A percentile compares a stretch with the other conserved stretches of the same genome.
Evolutionary conservation across 176 grass and related monocot genomes (phyloP).

Genomic region (Luzula sylvatica): DNA sequence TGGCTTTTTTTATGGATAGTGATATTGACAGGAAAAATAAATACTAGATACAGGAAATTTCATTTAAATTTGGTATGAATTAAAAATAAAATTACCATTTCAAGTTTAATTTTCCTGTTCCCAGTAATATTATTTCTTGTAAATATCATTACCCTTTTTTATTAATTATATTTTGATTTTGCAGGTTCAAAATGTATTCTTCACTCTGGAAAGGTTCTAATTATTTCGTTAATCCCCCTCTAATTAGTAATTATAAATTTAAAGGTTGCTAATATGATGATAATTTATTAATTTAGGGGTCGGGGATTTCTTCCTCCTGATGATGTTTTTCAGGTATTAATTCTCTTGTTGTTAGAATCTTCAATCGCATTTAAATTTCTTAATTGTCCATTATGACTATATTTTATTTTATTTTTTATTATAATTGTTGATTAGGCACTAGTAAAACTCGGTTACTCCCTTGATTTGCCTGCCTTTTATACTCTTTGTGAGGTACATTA

Average conservation of each 20-base stretch:
- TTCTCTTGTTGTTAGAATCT: neutral
- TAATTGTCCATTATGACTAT: too few species aligned
- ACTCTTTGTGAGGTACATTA: conserved; percentile 41
- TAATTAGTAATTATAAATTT: too few species aligned
- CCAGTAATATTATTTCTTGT: too few species aligned
- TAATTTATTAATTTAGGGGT: conserved; percentile 28
- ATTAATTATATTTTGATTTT: conserved; percentile 11
- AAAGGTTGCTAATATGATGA: neutral
- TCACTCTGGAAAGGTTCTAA: conserved; percentile 60
- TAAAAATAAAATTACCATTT: too few species aligned
- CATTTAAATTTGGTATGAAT: too few species aligned
- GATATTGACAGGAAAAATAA: too few species aligned
- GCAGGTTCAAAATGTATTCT: conserved; percentile 67
- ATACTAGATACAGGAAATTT: too few species aligned
- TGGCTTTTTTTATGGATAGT: too few species aligned
- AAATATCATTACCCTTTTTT: neutral
- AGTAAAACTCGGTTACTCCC: conserved; percentile 34
- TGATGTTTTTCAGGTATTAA: conserved; percentile 61
- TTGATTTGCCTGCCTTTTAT: conserved; percentile 43
- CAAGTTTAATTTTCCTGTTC: too few species aligned
- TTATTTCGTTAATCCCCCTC: too few species aligned
- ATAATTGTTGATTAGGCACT: conserved; percentile 29
- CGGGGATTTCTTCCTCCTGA: conserved; percentile 69
- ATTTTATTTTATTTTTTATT: too few species aligned
- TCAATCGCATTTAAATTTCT: neutral